phyloP scores from a whole-genome alignment of 1,139 yeast species.

The Blastobotrys ciferrii region DNA sequence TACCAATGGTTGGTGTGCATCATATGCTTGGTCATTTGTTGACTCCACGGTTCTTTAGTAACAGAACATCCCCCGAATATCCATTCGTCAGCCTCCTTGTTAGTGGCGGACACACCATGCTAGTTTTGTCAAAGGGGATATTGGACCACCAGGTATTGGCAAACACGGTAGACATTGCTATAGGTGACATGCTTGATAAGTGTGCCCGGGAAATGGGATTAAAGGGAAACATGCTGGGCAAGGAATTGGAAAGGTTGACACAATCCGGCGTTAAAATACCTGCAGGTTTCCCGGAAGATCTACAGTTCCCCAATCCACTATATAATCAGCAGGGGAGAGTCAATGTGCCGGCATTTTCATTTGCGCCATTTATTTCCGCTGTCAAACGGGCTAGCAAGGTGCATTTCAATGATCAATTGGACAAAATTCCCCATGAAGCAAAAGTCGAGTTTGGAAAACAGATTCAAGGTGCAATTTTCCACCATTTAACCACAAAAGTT shows the following conservation, averaged over 20 bases:
- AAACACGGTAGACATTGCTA: slow-evolving; percentile 82
- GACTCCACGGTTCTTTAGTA: slow-evolving; percentile 53
- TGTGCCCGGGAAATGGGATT: slow-evolving; percentile 85
- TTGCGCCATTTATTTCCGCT: slow-evolving; percentile 71
- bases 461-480: slow-evolving; percentile 64
- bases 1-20: slow-evolving; percentile 85
- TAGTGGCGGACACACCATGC: slow-evolving; percentile 94
- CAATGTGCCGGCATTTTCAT: slow-evolving; percentile 58
- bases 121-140: slow-evolving; percentile 64
- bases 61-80: slow-evolving; percentile 52
- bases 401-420: slow-evolving; percentile 17
- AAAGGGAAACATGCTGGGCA: slow-evolving; percentile 80
- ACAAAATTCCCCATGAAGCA: slow-evolving; percentile 23
- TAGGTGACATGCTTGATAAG: slow-evolving; percentile 91
- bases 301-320: slow-evolving; percentile 53
- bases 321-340: slow-evolving; percentile 47
- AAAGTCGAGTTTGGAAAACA: slow-evolving; percentile 52
- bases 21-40: slow-evolving; percentile 94
- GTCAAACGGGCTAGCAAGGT: slow-evolving; percentile 30
- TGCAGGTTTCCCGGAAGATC: slow-evolving; percentile 33
- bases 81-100: slow-evolving; percentile 82
- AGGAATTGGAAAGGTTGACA: slow-evolving; percentile 66
- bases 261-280: slow-evolving; percentile 32
- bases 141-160: slow-evolving; percentile 68
- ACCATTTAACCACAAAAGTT: slow-evolving; percentile 67